Percentiles rank a stretch among this genome's conserved stretches.
phyloP scores from a whole-genome alignment of 805 yeast species.

The Sugiyamaella qingdaonensis region DNA sequence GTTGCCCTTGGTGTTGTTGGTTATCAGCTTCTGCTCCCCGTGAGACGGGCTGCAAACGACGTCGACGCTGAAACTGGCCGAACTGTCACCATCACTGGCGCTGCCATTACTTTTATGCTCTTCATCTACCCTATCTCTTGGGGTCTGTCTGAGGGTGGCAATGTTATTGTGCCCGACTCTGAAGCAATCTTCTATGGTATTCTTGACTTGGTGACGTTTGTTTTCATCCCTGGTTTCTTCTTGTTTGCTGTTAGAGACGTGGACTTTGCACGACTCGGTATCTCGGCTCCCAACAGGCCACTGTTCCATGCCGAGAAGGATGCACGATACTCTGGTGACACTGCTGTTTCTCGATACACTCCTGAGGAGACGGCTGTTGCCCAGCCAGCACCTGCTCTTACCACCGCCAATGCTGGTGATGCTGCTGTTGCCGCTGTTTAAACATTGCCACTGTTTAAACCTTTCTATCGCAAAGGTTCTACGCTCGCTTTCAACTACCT shows the following conservation, averaged over 20 bases:
- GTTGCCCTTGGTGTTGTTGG: slow-evolving; percentile 37
- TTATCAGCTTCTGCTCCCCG: slow-evolving; percentile 22
- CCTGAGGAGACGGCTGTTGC: slow-evolving; percentile 12
- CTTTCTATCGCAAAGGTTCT: too few species aligned
- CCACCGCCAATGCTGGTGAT: slow-evolving; percentile 8
- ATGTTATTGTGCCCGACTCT: slow-evolving; percentile 53
- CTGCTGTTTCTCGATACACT: slow-evolving; percentile 14
- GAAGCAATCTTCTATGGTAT: slow-evolving; percentile 59
- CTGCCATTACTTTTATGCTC: slow-evolving; percentile 39
- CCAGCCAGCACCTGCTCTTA: slow-evolving; percentile 9
- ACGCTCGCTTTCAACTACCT: not conserved
- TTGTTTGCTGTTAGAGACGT: slow-evolving; percentile 19
- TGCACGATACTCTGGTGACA: slow-evolving; percentile 16
- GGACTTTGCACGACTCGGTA: slow-evolving; percentile 24
- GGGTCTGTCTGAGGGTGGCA: slow-evolving; percentile 62
- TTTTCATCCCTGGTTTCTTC: slow-evolving; percentile 20
- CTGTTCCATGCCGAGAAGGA: slow-evolving; percentile 22
- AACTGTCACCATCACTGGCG: slow-evolving; percentile 13
- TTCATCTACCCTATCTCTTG: slow-evolving; percentile 48
- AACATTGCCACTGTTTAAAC: not conserved
- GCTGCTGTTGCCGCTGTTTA: slow-evolving; percentile 8
- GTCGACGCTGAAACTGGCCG: slow-evolving; percentile 3
- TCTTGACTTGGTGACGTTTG: slow-evolving; percentile 47
- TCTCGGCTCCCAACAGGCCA: slow-evolving; percentile 18
- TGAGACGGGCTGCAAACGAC: slow-evolving; percentile 16